phyloP scores from a whole-genome alignment of 2,329 filamentous ascomycete species.

The Teratosphaeria destructans region DNA sequence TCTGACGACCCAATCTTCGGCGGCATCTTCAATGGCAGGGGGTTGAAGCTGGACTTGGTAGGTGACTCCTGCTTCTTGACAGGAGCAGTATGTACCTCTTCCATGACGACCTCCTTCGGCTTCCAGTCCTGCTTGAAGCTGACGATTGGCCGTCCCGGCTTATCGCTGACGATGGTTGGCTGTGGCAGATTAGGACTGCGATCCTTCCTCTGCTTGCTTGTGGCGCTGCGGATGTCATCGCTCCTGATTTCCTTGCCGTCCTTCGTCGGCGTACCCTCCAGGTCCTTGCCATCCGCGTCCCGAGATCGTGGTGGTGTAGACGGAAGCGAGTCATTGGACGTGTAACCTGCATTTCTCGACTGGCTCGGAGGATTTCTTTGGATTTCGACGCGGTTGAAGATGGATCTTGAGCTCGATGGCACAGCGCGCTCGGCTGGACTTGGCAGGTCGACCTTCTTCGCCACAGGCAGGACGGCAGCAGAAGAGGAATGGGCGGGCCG shows the following conservation, averaged over 20 bases:
- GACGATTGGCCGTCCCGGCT: constrained; percentile 84
- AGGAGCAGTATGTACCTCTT: constrained; percentile 33
- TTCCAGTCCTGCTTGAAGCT: constrained; percentile 86
- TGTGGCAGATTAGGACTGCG: constrained; percentile 79
- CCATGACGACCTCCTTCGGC: constrained; percentile 63
- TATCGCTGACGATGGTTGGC: constrained; percentile 83
- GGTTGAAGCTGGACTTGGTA: constrained; percentile 7
- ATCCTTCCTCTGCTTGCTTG: constrained; percentile 78
- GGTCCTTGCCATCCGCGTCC: constrained; percentile 29
- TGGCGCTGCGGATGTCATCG: constrained; percentile 82
- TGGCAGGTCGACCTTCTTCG: neutral
- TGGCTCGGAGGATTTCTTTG: constrained; percentile 75
- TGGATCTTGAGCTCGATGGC: constrained; percentile 4
- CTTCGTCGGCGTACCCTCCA: constrained; percentile 41
- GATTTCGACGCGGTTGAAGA: constrained; percentile 55
- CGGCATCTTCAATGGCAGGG: constrained; percentile 1
- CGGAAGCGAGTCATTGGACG: constrained; percentile 47
- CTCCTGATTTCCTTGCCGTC: constrained; percentile 74
- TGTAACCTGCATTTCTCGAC: constrained; percentile 72
- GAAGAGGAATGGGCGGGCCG: constrained; percentile 34
- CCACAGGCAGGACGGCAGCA: constrained; percentile 31
- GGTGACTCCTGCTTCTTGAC: constrained; percentile 1
- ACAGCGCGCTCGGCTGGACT: neutral
- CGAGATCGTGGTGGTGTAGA: constrained; percentile 22
- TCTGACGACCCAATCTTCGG: neutral